Percentiles rank a stretch among this genome's conserved stretches.
phyloP scores from a whole-genome alignment of 2,329 filamentous ascomycete species.

The Colletotrichum cuscutae region DNA sequence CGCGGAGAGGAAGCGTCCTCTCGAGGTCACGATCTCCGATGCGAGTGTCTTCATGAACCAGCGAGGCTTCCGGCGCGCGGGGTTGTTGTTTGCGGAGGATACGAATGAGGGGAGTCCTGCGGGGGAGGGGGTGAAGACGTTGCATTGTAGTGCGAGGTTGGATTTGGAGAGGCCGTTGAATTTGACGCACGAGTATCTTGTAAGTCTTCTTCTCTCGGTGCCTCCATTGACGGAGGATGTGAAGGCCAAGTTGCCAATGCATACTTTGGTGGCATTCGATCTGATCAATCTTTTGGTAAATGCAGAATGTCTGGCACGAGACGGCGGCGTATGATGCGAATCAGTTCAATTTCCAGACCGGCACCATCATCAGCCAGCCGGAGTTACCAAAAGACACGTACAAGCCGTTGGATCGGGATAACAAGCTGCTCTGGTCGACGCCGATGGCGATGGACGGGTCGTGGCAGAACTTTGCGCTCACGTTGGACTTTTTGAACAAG shows the following conservation, averaged over 20 bases:
- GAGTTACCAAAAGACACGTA: slow-evolving; percentile 21
- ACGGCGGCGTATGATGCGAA: slow-evolving; percentile 48
- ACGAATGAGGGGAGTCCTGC: slow-evolving; percentile 51
- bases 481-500: slow-evolving; percentile 35
- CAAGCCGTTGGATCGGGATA: slow-evolving; percentile 34
- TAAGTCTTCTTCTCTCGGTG: slow-evolving; percentile 4
- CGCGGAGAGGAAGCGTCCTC: slow-evolving; percentile 43
- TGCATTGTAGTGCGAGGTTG: slow-evolving; percentile 48
- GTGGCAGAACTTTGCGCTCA: slow-evolving; percentile 38
- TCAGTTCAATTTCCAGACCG: slow-evolving; percentile 51
- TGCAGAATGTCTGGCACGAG: slow-evolving; percentile 49
- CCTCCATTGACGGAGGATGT: no score
- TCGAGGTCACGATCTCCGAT: slow-evolving; percentile 58
- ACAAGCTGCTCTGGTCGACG: slow-evolving; percentile 34
- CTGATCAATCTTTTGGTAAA: no score
- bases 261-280: no score
- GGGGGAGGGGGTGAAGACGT: slow-evolving; percentile 45
- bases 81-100: slow-evolving; percentile 54
- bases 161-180: slow-evolving; percentile 47
- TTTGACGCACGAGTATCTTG: slow-evolving; percentile 49
- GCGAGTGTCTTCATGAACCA: slow-evolving; percentile 56
- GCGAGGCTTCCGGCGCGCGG: slow-evolving; percentile 57
- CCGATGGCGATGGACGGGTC: slow-evolving; percentile 25
- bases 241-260: neutral
- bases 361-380: slow-evolving; percentile 42